Conservation (phyloP, 495 filamentous ascomycete genomes). For the Penicillium chermesinum region DNA sequence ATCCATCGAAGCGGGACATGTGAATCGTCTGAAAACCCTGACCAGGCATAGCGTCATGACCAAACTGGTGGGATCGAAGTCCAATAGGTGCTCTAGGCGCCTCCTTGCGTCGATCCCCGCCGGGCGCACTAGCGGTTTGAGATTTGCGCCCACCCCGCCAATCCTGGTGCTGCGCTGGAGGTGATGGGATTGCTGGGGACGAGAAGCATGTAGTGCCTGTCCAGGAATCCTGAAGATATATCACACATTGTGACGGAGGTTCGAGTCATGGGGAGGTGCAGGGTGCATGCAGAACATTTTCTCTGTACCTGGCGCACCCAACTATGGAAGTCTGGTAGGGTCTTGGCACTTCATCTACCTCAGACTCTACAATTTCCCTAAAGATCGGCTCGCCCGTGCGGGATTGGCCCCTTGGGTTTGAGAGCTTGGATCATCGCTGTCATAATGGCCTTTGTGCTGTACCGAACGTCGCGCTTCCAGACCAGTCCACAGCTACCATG, state of each 20-base stretch:
- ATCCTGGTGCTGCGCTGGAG: background rate
- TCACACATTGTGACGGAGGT: too few relatives aligned
- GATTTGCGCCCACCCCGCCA: background rate
- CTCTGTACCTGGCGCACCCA: too few relatives aligned
- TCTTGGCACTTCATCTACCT: background rate
- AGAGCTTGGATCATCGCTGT: background rate
- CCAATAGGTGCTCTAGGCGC: background rate
- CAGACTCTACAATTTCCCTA: background rate
- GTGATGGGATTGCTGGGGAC: background rate
- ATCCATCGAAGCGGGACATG: background rate
- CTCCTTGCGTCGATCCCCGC: background rate
- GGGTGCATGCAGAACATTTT: too few relatives aligned
- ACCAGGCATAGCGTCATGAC: background rate
- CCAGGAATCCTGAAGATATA: too few relatives aligned
- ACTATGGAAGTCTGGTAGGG: background rate
- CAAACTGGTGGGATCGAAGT: background rate
- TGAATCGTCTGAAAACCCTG: background rate
- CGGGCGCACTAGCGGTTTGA: background rate
- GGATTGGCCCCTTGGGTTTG: background rate
- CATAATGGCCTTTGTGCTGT: too few relatives aligned
- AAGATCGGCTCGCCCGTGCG: background rate
- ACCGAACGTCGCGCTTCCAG: too few relatives aligned
- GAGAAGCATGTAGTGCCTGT: too few relatives aligned
- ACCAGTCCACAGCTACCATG: too few relatives aligned
- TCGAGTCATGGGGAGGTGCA: too few relatives aligned